Evolutionary conservation across 352 stramenopile genomes (phyloP).

Genomic region (Phytophthora tentaculata): DNA sequence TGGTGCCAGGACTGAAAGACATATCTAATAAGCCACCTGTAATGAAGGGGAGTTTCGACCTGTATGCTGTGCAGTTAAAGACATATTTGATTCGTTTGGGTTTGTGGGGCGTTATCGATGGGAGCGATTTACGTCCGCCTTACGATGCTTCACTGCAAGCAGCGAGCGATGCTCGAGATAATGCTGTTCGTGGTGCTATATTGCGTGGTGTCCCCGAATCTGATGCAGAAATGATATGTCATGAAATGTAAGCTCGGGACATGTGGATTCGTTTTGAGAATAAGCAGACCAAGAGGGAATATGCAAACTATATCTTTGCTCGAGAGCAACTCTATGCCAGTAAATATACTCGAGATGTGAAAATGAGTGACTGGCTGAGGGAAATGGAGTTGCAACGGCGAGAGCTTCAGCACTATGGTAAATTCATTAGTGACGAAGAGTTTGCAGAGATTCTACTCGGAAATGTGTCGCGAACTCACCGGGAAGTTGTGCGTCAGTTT

Average conservation of each 20-base stretch:
- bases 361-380: background rate
- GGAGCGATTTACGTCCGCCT: background rate
- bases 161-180: slow-evolving; percentile 13
- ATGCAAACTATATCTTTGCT: slow-evolving; percentile 16
- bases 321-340: background rate
- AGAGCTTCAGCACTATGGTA: background rate
- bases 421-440: background rate
- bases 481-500: too few species aligned
- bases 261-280: slow-evolving; percentile 12
- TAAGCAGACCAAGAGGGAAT: slow-evolving; percentile 19
- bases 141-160: background rate
- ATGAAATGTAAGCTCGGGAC: slow-evolving; percentile 2
- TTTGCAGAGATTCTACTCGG: too few species aligned
- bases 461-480: too few species aligned
- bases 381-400: background rate
- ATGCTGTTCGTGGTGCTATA: slow-evolving; percentile 9
- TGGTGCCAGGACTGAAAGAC: background rate
- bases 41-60: background rate
- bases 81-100: background rate
- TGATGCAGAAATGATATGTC: slow-evolving; percentile 23
- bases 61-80: background rate
- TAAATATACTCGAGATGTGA: background rate
- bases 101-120: background rate
- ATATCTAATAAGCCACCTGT: background rate
- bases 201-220: slow-evolving; percentile 3